phyloP scores from a whole-genome alignment of 2,329 filamentous ascomycete species.

The Fusarium brachygibbosum region DNA sequence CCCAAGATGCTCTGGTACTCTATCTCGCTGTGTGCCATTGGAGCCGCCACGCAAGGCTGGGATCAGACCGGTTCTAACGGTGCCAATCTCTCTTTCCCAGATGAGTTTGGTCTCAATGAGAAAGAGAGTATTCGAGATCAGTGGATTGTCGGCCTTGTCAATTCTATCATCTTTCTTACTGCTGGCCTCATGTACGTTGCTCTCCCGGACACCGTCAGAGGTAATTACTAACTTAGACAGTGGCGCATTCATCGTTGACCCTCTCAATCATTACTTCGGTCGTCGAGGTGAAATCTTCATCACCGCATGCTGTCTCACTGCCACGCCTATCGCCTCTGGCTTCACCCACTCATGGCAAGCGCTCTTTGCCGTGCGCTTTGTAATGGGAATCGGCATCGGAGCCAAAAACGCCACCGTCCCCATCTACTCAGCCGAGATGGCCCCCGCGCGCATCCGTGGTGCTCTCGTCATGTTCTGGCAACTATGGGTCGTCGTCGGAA shows the following conservation, averaged over 20 bases:
- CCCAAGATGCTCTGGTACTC: constrained; percentile 59
- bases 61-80: constrained; percentile 74
- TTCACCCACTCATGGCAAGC: constrained; percentile 75
- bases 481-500: constrained; percentile 56
- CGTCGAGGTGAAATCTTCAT: constrained; percentile 77
- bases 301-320: constrained; percentile 60
- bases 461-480: constrained; percentile 85
- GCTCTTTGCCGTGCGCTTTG: constrained; percentile 74
- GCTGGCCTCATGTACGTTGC: constrained; percentile 70
- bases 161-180: constrained; percentile 54
- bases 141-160: constrained; percentile 56
- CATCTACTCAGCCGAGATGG: constrained; percentile 80
- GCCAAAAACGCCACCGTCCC: constrained; percentile 75
- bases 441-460: constrained; percentile 74
- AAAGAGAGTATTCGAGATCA: constrained; percentile 57
- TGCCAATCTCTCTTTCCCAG: constrained; percentile 71
- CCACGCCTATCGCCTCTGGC: constrained; percentile 58
- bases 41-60: constrained; percentile 72
- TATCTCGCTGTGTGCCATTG: constrained; percentile 68
- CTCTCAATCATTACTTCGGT: constrained; percentile 73
- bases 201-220: rapidly evolving
- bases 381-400: constrained; percentile 77
- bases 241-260: constrained; percentile 59
- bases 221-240: constrained; percentile 18
- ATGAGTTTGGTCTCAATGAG: constrained; percentile 55